phyloP scores from a whole-genome alignment of 2,329 filamentous ascomycete genomes.

The Arthrobotrys megalospora region DNA sequence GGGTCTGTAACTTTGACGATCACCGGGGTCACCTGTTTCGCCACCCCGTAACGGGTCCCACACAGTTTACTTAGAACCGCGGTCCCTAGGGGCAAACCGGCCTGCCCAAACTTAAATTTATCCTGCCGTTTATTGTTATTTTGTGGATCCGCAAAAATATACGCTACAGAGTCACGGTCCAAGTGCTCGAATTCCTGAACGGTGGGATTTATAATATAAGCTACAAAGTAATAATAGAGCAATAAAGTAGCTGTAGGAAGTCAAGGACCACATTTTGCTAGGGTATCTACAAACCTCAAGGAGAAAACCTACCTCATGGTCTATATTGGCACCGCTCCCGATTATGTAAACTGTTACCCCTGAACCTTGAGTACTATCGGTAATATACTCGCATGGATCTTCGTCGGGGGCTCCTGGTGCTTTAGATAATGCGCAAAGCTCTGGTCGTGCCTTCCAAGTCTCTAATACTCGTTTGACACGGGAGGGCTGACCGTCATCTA shows the following conservation, averaged over 20 bases:
- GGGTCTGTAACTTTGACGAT: constrained; percentile 14
- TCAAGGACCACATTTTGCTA: too few relatives aligned
- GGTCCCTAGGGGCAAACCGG: background rate
- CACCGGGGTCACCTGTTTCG: background rate
- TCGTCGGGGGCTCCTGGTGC: background rate
- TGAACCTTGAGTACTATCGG: background rate
- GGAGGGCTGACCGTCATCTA: background rate
- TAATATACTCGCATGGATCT: constrained; percentile 8
- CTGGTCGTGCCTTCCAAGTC: background rate
- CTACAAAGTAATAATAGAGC: too few relatives aligned
- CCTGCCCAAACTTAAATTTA: too few relatives aligned
- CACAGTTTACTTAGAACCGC: constrained; percentile 15
- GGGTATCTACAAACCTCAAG: too few relatives aligned
- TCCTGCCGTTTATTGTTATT: background rate
- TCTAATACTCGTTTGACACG: background rate
- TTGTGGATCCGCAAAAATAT: background rate
- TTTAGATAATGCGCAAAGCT: constrained; percentile 9
- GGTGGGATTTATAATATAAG: too few relatives aligned
- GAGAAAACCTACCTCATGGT: constrained; percentile 1
- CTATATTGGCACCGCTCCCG: background rate
- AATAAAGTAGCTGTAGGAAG: too few relatives aligned
- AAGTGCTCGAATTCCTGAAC: constrained; percentile 10
- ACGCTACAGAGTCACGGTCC: background rate
- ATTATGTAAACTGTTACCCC: constrained; percentile 20
- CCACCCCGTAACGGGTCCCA: background rate